Evolutionary conservation across 2,329 filamentous ascomycete species (phyloP).

Genomic region (Penicillium sp.): DNA sequence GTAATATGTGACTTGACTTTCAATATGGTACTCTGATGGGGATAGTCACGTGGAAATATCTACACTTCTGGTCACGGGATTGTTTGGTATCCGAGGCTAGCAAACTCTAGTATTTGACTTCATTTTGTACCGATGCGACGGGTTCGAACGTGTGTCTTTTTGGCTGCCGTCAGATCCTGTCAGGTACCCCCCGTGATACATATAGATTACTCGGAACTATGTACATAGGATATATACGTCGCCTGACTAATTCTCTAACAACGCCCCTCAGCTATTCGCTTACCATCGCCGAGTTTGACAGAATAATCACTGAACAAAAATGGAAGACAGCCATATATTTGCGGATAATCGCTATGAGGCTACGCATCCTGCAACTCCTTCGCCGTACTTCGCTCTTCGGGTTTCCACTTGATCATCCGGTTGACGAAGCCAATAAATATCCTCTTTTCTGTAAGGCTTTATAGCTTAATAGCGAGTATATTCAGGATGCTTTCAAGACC

Average conservation of each 20-base stretch:
- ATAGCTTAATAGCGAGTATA: too few species aligned
- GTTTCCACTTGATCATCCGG: constrained; percentile 33
- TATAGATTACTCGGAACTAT: not conserved
- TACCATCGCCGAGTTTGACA: not conserved
- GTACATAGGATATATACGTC: not conserved
- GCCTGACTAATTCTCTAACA: not conserved
- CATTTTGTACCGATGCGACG: constrained; percentile 1
- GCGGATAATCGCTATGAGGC: constrained; percentile 21
- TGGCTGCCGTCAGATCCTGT: constrained; percentile 1
- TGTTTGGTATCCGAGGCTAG: constrained; percentile 2
- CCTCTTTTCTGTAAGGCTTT: too few species aligned
- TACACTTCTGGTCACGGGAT: constrained; percentile 2
- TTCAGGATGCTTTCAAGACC: too few species aligned
- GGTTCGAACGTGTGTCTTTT: not conserved
- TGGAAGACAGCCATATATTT: constrained; percentile 4
- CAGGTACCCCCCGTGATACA: constrained; percentile 11
- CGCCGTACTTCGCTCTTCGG: constrained; percentile 34
- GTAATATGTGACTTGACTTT: not conserved
- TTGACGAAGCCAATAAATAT: constrained; percentile 32
- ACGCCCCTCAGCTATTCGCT: too few species aligned
- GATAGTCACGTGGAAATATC: constrained; percentile 1
- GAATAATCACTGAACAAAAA: not conserved
- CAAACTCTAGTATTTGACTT: too few species aligned
- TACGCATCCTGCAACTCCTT: constrained; percentile 34
- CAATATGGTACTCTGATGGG: not conserved